A percentile compares a stretch with the other conserved stretches of the same genome.
Evolutionary conservation across 148 eudicot species (phyloP).

Genomic region (Salicornia ramosissima): DNA sequence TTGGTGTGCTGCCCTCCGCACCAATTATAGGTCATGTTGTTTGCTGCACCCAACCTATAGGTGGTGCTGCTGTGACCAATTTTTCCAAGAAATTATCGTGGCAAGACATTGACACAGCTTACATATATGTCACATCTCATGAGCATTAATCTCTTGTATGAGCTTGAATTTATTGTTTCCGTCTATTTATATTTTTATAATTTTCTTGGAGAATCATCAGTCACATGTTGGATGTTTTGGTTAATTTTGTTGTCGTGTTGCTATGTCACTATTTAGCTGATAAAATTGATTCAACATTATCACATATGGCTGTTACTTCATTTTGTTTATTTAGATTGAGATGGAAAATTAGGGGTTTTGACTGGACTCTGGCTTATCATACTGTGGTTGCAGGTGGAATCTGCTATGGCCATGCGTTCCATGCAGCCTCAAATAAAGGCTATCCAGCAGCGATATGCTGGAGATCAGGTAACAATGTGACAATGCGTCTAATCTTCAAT

Average conservation of each 20-base stretch:
- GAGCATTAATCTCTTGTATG: too few relatives aligned
- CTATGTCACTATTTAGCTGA: not conserved
- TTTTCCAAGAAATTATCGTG: too few relatives aligned
- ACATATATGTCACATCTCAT: too few relatives aligned
- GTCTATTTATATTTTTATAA: not conserved
- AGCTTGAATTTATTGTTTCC: too few relatives aligned
- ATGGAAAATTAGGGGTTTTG: slow-evolving; percentile 7
- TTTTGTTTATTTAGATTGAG: not conserved
- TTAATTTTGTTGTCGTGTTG: not conserved
- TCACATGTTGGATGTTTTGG: not conserved
- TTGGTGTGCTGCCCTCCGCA: too few relatives aligned
- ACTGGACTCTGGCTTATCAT: slow-evolving; percentile 9
- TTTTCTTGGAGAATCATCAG: not conserved
- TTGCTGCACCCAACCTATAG: too few relatives aligned
- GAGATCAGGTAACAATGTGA: slow-evolving; percentile 69
- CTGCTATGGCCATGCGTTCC: slow-evolving; percentile 89
- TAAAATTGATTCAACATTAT: not conserved
- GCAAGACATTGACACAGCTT: too few relatives aligned
- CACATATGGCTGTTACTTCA: not conserved
- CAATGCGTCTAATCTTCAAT: not conserved
- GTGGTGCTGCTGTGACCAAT: too few relatives aligned
- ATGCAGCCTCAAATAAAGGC: slow-evolving; percentile 95
- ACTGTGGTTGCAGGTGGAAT: slow-evolving; percentile 63
- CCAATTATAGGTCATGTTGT: too few relatives aligned
- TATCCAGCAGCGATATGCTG: slow-evolving; percentile 88